phyloP scores from a whole-genome alignment of 495 filamentous ascomycete species.

The Neurospora sp. region DNA sequence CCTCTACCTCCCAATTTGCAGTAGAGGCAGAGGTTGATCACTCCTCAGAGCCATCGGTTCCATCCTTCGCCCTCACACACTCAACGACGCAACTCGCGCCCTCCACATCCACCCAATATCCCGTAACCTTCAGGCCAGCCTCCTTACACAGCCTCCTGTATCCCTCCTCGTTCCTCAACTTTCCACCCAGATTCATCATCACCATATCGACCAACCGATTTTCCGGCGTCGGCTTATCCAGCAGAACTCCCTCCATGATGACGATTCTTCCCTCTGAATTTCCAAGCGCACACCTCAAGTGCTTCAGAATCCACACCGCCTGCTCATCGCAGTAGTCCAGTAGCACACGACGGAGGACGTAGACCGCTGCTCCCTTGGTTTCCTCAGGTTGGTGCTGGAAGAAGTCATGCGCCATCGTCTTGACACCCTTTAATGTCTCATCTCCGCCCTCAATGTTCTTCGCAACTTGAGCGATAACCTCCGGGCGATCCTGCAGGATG shows the following conservation, averaged over 20 bases:
- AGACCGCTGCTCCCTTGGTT: constrained; percentile 35
- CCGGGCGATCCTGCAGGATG: constrained; percentile 36
- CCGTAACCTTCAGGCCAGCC: constrained; percentile 16
- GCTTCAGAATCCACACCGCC: constrained; percentile 27
- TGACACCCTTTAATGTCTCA: constrained; percentile 16
- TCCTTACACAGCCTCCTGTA: constrained; percentile 5
- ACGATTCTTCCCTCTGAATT: constrained; percentile 4
- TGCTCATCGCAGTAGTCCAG: constrained; percentile 41
- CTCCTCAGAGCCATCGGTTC: not conserved
- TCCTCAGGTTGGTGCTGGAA: constrained; percentile 33
- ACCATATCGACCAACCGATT: constrained; percentile 22
- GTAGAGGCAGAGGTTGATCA: not conserved
- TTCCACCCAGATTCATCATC: constrained; percentile 24
- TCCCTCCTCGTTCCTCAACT: constrained; percentile 17
- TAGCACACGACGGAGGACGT: constrained; percentile 40
- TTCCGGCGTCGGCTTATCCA: constrained; percentile 10
- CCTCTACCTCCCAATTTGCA: not conserved
- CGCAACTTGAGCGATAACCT: constrained; percentile 27
- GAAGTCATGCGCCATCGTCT: constrained; percentile 31
- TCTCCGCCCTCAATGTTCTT: constrained; percentile 1
- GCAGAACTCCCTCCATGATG: constrained; percentile 19
- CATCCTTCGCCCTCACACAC: constrained; percentile 7
- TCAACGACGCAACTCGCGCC: constrained; percentile 16
- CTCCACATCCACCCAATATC: constrained; percentile 9
- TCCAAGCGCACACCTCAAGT: constrained; percentile 23